Base-by-base conservation (phyloP, 176 grass and related monocot species). In the Oryza brachyantha region DNA sequence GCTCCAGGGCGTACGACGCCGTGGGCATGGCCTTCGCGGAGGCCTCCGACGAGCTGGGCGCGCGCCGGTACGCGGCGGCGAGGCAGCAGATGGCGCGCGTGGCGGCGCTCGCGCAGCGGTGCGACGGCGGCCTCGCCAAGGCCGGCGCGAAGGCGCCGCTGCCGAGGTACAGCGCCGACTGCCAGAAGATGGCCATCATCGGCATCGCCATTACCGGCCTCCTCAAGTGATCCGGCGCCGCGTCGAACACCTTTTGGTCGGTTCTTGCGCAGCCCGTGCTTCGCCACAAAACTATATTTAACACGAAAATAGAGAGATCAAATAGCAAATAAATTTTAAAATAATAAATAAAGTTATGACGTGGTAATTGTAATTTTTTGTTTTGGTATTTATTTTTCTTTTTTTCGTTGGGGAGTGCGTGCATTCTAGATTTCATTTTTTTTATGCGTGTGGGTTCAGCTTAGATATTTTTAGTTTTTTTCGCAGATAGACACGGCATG, bases 131-230 rank as follows among this genome's bases (percentile, higher is more conserved):
- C 45, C 48, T 87, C 37, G 22, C 22, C 57, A n/a, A 24, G 2
- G 74, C 61, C 3, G 74, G 86, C 0, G 16, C 10, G 8, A 14
- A 67, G 68, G 50, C 38, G 74, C 80, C 80, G 50, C 38, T 88
- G n/a, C 60, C 68, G 0, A 78, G 37, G 80, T 88, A 83, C 24
- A 35, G 80, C 61, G 29, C 11, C 19, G 80, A 79, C 0, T 60
- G 74, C 86, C 48, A 10, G 29, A 69, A 84, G 75, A 79, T 67
- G 67, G 61, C 75, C 25, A 17, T 88, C 80, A 84, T 84, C 39
- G 80, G 29, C 39, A 68, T 68, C 50, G 68, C 80, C 86, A 84
- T 88, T 3, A 74, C 75, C 29, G 32, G 24, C 61, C 80, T 88
- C 61, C 24, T 88, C 75, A 79, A 73, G 22, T 79, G 74, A 87